These are phyloP conservation scores for Arachis monticola DNA, from an alignment of 331 rosid genomes.

Conservation along the genomic window DNA sequence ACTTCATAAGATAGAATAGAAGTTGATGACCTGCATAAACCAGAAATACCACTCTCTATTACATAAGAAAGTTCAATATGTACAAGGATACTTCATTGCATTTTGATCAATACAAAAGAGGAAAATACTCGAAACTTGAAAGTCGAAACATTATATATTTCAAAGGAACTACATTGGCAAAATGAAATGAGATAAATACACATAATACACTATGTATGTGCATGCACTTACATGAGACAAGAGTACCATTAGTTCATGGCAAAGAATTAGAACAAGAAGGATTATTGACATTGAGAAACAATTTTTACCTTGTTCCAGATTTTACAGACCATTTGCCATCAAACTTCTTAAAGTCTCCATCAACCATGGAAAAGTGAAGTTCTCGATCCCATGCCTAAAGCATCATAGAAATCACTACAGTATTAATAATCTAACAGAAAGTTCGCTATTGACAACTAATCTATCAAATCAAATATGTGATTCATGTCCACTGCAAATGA, in stretches of 20 bases:
- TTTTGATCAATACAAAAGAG: constrained; percentile 2
- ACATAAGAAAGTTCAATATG: neutral
- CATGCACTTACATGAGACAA: neutral
- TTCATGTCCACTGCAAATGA: neutral
- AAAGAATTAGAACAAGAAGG: constrained; percentile 1
- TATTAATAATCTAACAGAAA: constrained; percentile 25
- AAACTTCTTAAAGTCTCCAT: constrained; percentile 93
- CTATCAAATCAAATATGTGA: neutral
- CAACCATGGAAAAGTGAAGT: constrained; percentile 95
- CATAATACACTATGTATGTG: constrained; percentile 21
- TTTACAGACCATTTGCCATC: constrained; percentile 94
- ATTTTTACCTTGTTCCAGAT: constrained; percentile 70
- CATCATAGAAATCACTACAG: constrained; percentile 9
- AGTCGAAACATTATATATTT: neutral
- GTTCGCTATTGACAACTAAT: constrained; percentile 15
- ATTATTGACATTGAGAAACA: constrained; percentile 5
- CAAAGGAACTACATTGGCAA: neutral
- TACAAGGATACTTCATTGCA: constrained; percentile 1
- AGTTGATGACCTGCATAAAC: constrained; percentile 68
- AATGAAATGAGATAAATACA: too few relatives aligned
- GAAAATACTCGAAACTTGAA: neutral
- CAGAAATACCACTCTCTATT: constrained; percentile 19
- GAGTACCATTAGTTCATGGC: neutral
- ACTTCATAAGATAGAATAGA: constrained; percentile 81
- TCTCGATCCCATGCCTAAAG: constrained; percentile 77